Evolutionary conservation across 495 filamentous ascomycete species (phyloP), one percentile per base, ranked within the genome.

Genomic region (Aspergillus heteromorphus): DNA sequence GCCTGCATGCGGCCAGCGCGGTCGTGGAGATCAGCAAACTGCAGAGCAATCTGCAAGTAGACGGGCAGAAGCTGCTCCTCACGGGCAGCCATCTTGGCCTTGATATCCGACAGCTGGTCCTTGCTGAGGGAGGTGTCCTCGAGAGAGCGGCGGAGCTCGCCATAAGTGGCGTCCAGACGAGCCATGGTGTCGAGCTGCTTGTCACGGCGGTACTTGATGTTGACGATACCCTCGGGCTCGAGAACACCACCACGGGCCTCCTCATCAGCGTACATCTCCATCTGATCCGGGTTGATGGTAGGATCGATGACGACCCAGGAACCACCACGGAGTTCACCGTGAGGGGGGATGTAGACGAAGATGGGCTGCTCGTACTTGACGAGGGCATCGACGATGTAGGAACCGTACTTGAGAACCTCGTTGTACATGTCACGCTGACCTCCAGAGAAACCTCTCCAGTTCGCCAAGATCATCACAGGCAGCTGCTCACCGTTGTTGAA

Each of bases 401-500:
- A 95, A 61, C 93, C 93, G 67, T 98, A 98, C 79, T 98, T 98
- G 69, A 98, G 84, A 8, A 98, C 95, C 73, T 98, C 93, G 75
- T 97, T 96, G 84, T 96, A 98, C 93, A 98, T 98, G 71, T 98
- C 93, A 63, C 91, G 89, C 75, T 98, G 93, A 48, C 93, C 93
- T 78, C 93, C 93, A 52, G 93, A 97, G 88, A 98, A 98, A 75
- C 93, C 93, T 81, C 93, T 83, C 93, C 93, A 98, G 81, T 98
- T 98, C 71, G 93, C 93, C 45, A 98, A 82, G 73, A 98, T 97
- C 91, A 98, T 97, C 55, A 98, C 79, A 41, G 93, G 93, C 56
- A 98, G 82, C 79, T 97, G 93, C 74, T 98, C 93, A 68, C 93
- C 93, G 61, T 95, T 83, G 85, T 97, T 98, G 83, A 98, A 98